Percentiles rank a stretch among this genome's conserved stretches.
Evolutionary conservation across 1,284 basidiomycete species (phyloP).

Genomic region (Heterobasidion occidentale): DNA sequence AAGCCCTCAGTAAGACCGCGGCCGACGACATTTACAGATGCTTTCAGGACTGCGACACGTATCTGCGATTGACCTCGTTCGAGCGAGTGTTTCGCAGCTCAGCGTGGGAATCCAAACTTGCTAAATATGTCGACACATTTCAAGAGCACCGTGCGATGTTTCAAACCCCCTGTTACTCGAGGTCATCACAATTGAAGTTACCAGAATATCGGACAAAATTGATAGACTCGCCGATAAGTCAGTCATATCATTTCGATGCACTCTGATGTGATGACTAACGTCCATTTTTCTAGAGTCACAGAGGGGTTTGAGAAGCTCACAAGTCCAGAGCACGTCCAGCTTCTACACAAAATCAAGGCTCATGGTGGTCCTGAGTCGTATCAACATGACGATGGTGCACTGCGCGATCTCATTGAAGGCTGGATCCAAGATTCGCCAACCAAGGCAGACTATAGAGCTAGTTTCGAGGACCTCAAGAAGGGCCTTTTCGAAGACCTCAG

Average conservation of each 20-base stretch:
- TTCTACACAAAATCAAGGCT: not conserved
- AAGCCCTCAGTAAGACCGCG: conserved; percentile 6
- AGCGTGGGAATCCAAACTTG: conserved; percentile 28
- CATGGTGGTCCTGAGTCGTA: conserved; percentile 6
- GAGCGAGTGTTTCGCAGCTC: conserved; percentile 29
- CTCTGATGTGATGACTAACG: conserved; percentile 16
- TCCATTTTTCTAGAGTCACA: conserved; percentile 14
- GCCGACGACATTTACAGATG: conserved; percentile 23
- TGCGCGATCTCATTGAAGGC: not conserved
- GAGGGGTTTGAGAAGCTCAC: not conserved
- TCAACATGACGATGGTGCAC: conserved; percentile 9
- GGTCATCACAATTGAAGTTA: conserved; percentile 25
- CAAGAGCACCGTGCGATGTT: conserved; percentile 24
- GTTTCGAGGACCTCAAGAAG: conserved; percentile 18
- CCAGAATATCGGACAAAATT: conserved; percentile 5
- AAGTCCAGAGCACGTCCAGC: conserved; percentile 3
- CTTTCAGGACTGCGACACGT: conserved; percentile 24
- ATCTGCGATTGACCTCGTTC: conserved; percentile 20
- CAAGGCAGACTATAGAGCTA: not conserved
- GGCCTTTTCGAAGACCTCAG: conserved; percentile 20
- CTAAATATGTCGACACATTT: conserved; percentile 25
- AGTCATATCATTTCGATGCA: conserved; percentile 22
- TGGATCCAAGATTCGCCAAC: not conserved
- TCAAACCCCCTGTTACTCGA: conserved; percentile 21
- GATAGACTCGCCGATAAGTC: too few species aligned